These are phyloP conservation scores for Phyllosticta ampelicida DNA, from an alignment of 2,329 filamentous ascomycete species.

Conservation along the genomic window DNA sequence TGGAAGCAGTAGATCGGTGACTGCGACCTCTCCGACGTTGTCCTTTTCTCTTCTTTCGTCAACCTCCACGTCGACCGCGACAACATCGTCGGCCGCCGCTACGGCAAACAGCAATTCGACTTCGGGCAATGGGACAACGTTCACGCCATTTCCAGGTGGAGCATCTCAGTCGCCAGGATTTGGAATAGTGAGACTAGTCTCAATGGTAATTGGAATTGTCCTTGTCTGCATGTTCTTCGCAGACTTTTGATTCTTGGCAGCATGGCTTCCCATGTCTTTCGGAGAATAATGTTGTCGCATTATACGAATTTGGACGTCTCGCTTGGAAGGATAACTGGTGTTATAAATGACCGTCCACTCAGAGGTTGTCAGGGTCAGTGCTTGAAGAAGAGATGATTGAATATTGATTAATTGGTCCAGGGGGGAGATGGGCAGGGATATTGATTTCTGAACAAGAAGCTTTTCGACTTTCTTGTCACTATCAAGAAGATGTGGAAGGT, in stretches of 20 bases:
- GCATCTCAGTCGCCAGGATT: constrained; percentile 3
- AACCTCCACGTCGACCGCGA: background rate
- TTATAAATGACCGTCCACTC: background rate
- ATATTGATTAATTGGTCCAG: background rate
- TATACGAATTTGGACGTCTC: background rate
- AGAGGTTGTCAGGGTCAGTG: background rate
- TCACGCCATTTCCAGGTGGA: background rate
- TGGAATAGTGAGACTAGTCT: constrained; percentile 2
- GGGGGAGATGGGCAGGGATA: background rate
- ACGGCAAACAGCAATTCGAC: background rate
- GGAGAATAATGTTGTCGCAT: background rate
- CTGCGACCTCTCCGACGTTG: background rate
- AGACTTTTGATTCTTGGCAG: constrained; percentile 5
- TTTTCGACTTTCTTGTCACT: no score
- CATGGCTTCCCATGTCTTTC: no score
- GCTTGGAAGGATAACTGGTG: background rate
- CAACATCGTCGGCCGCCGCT: background rate
- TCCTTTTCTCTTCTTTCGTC: background rate
- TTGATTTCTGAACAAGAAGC: no score
- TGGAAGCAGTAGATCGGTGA: background rate
- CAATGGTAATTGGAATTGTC: constrained; percentile 3
- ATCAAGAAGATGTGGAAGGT: no score
- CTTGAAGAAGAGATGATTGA: background rate
- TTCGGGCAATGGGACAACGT: background rate
- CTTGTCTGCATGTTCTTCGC: constrained; percentile 9